These are phyloP conservation scores for Clonostachys rhizophaga DNA, from an alignment of 2,329 filamentous ascomycete species.

Conservation along the genomic window DNA sequence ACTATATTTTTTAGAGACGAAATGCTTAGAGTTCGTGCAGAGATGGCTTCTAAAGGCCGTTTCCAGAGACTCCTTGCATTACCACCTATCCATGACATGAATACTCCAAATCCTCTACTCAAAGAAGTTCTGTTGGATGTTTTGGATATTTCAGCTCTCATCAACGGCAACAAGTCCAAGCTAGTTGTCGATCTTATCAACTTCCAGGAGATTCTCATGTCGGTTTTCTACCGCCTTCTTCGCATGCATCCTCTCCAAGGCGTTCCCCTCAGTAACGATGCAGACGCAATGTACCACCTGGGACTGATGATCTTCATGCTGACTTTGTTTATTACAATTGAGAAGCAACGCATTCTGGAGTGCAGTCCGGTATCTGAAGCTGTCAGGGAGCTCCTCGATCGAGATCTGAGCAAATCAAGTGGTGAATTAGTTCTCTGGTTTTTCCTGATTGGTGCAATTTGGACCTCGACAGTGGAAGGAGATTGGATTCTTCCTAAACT, in stretches of 20 bases:
- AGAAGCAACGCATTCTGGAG: neutral
- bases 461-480: constrained; percentile 1
- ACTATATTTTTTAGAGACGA: constrained; percentile 1
- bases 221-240: neutral
- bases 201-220: neutral
- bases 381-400: neutral
- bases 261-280: neutral
- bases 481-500: neutral
- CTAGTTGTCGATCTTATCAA: neutral
- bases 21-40: neutral
- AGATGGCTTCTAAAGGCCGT: constrained; percentile 9
- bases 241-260: neutral
- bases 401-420: neutral
- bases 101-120: neutral
- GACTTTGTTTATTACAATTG: neutral
- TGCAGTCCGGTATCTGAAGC: neutral
- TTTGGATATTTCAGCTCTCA: neutral
- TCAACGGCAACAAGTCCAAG: neutral
- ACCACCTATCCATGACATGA: constrained; percentile 3
- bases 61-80: constrained; percentile 16
- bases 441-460: neutral
- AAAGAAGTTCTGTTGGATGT: neutral
- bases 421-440: neutral
- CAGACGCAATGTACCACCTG: neutral
- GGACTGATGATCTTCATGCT: neutral